Base-by-base conservation (phyloP, 257 asterid genomes). In the Leonotis leonurus region DNA sequence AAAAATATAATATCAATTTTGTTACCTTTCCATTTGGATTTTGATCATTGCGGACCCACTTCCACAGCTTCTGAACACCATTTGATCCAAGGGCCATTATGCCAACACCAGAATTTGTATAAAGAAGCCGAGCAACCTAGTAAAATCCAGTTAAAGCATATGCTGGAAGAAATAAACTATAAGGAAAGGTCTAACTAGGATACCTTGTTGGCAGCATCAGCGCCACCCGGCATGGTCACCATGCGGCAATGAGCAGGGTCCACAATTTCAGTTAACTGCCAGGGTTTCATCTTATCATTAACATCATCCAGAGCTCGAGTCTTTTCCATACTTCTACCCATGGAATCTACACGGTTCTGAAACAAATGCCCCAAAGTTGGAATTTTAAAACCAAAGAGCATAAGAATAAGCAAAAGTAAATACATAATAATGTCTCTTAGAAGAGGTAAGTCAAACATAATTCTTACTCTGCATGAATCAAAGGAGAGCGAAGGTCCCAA, bases 91-190 rank as follows among this genome's bases (percentile, higher is more conserved):
- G 93, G 54, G 95, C 96, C 79, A 91, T 70, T 40, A 91, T 53
- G 48, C 96, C 96, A 69, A 83, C 85, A 25, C 98, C 98, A 40
- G 92, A 84, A 72, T 91, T 91, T 55, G 96, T 91, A 72, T 91
- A 91, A 27, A 91, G 90, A 56, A 91, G 95, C 71, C 98, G 83
- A 45, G 96, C 98, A 74, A 91, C 96, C 98, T 91, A 70, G 32
- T 80, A 41, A 70, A 46, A 30, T 65, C 17, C 54, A 69, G 57
- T 12, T 44, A 69, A 51, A 64, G 65, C 58, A 67, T 39, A 52
- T 13, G 49, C 35, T n/a, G 60, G 40, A 74, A 41, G 37, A 26
- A 43, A 8, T 13, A 41, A 37, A 41, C 63, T 25, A 36, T 8
- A 70, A 46, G 69, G 16, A 14, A 16, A 52, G 9, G 60, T 67